Percentiles rank a stretch among this genome's conserved stretches.
phyloP scores from a whole-genome alignment of 495 filamentous ascomycete species.

The Friedmanniomyces simplex region DNA sequence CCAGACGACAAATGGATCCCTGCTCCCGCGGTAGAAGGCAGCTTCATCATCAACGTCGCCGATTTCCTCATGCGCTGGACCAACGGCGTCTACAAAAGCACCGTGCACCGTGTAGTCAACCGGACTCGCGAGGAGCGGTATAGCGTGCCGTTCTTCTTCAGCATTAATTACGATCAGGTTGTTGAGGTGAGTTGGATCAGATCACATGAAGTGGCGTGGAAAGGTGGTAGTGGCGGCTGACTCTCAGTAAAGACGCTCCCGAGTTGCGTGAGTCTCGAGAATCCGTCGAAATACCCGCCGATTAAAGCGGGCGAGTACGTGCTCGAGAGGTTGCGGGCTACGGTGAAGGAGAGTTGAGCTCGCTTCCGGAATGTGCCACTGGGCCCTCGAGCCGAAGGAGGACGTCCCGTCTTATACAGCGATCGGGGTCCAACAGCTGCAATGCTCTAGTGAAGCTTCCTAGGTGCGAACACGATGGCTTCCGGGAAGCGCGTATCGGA shows the following conservation, averaged over 20 bases:
- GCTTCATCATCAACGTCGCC: constrained; percentile 36
- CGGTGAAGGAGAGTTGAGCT: constrained; percentile 17
- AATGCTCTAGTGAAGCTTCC: too few species aligned
- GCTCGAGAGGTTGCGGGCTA: constrained; percentile 20
- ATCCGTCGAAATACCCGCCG: constrained; percentile 20
- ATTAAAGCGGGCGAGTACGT: constrained; percentile 28
- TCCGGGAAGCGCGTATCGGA: too few species aligned
- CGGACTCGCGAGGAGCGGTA: constrained; percentile 29
- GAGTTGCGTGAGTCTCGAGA: constrained; percentile 19
- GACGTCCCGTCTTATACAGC: too few species aligned
- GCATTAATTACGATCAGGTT: constrained; percentile 30
- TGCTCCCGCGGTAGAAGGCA: constrained; percentile 31
- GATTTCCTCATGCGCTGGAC: constrained; percentile 38
- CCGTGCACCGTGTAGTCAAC: constrained; percentile 34
- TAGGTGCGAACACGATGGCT: too few species aligned
- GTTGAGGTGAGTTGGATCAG: constrained; percentile 23
- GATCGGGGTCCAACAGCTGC: too few species aligned
- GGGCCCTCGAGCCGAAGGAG: too few species aligned
- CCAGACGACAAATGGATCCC: constrained; percentile 27
- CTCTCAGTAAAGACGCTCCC: constrained; percentile 20
- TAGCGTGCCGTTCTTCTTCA: constrained; percentile 37
- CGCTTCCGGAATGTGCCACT: too few species aligned
- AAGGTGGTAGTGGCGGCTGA: not conserved
- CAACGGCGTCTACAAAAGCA: constrained; percentile 34
- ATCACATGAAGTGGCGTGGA: not conserved